These are phyloP conservation scores for Boletales sp. DNA, from an alignment of 768 basidiomycete genomes.

Conservation along the genomic window DNA sequence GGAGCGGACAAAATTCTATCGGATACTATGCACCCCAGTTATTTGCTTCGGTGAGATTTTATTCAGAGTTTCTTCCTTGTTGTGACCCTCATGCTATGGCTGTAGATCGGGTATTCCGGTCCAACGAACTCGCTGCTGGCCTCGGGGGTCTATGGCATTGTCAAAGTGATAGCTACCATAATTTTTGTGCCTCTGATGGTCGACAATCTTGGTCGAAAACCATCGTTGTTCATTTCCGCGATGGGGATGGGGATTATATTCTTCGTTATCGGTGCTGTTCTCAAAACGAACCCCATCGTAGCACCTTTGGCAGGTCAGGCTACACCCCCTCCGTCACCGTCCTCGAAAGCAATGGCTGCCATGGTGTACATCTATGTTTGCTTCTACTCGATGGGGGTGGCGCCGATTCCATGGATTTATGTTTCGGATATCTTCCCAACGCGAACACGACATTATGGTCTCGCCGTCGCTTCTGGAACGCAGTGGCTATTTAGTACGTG, in stretches of 20 bases:
- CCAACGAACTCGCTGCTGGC: slow-evolving; percentile 62
- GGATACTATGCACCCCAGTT: too few species aligned
- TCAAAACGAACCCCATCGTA: slow-evolving; percentile 64
- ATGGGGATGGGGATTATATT: slow-evolving; percentile 77
- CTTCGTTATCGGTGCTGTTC: slow-evolving; percentile 81
- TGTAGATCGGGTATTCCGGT: slow-evolving; percentile 63
- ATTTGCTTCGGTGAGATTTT: slow-evolving; percentile 31
- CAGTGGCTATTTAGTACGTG: slow-evolving; percentile 80
- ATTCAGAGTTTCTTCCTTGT: background rate
- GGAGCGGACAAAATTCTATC: too few species aligned
- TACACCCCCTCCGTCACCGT: slow-evolving; percentile 44
- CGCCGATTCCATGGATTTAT: slow-evolving; percentile 64
- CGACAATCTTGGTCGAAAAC: slow-evolving; percentile 65
- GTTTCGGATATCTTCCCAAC: slow-evolving; percentile 87
- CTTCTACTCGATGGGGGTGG: slow-evolving; percentile 89
- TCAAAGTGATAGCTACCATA: slow-evolving; percentile 65
- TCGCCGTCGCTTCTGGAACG: slow-evolving; percentile 68
- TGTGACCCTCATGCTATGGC: background rate
- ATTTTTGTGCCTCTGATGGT: slow-evolving; percentile 67
- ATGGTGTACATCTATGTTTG: slow-evolving; percentile 85
- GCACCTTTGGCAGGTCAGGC: slow-evolving; percentile 39
- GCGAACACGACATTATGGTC: slow-evolving; percentile 75
- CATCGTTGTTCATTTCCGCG: slow-evolving; percentile 68
- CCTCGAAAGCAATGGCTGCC: slow-evolving; percentile 76
- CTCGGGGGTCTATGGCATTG: slow-evolving; percentile 64